Evolutionary conservation across 805 yeast genomes (phyloP), one percentile per base, ranked within the genome.

Genomic region (Hemisphaericaspora nanyangensis): DNA sequence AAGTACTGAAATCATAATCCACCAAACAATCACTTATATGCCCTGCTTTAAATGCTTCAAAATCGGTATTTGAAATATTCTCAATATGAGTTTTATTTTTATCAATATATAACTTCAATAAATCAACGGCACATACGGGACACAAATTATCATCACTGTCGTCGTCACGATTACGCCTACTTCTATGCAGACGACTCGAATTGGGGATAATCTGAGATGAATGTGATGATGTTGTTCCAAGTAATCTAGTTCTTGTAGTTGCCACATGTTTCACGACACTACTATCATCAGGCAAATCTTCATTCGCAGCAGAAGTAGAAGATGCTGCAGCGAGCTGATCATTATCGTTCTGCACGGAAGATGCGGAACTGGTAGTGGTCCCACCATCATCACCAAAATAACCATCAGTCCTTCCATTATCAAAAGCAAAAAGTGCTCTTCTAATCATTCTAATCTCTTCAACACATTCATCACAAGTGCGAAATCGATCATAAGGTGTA

Each of bases 1-100:
- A 76, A 5, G 80, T 76, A 29, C 78, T 70, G n/a, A 85, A 82
- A 36, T 80, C 75, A 50, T 75, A 79, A 44, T 82, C 83, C 18
- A 84, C 77, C 13, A 93, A 56, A 57, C 99, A 93, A 6, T 68
- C 66, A 45, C 75, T 79, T 25, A 91, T 79, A 61, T 91, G 98
- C 0, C 54, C 55, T 48, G 82, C 91, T 40, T 76, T 66, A 46
- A 52, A 76, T 16, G 61, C 65, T 28, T 60, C 68, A 32, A 57
- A 64, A 22, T 54, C 62, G 5, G 48, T 52, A 37, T 46, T 47
- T 12, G 45, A 35, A 13, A 46, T 36, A 6, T 36, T 46, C 2
- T 36, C 45, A 22, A 41, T 48, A 6, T 43, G 37, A 17, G 42
- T 41, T 30, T 47, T 46, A 19, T 43, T 46, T 7, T 40, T 40